phyloP scores from a whole-genome alignment of 352 stramenopile genomes.

The Pythium brachiatum region DNA sequence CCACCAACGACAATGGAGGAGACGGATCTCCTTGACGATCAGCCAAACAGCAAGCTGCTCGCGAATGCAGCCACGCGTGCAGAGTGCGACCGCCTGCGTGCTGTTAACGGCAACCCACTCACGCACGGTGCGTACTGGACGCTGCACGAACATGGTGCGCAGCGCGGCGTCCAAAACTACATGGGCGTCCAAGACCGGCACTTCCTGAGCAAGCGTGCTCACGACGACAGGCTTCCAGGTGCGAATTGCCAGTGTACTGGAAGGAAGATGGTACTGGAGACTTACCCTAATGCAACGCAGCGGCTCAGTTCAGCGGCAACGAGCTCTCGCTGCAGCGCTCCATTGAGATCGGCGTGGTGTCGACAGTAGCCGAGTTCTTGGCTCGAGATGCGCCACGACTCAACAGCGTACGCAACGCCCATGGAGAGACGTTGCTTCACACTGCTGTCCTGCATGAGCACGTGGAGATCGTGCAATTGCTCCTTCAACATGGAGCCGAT shows the following conservation, averaged over 20 bases:
- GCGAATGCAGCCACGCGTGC: slow-evolving; percentile 4
- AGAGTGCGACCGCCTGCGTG: slow-evolving; percentile 36
- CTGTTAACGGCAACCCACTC: slow-evolving; percentile 41
- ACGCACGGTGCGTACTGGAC: slow-evolving; percentile 37
- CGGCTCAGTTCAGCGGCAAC: slow-evolving; percentile 34
- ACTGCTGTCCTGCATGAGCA: slow-evolving; percentile 61
- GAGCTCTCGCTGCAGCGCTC: slow-evolving; percentile 49
- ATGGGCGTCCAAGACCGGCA: slow-evolving; percentile 40
- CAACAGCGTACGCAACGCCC: slow-evolving; percentile 32
- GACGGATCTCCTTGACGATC: neutral
- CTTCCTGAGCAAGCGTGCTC: slow-evolving; percentile 42
- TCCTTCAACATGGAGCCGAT: slow-evolving; percentile 49
- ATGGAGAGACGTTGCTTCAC: slow-evolving; percentile 67
- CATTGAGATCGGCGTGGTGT: slow-evolving; percentile 44
- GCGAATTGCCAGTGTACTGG: neutral
- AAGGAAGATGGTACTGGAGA: neutral
- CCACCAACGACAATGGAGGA: slow-evolving; percentile 12
- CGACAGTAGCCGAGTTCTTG: slow-evolving; percentile 16
- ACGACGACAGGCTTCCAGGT: slow-evolving; percentile 31
- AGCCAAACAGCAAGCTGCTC: neutral
- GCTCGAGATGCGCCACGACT: slow-evolving; percentile 1
- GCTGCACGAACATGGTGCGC: slow-evolving; percentile 20
- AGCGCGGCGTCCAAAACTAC: slow-evolving; percentile 30
- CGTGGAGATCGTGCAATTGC: slow-evolving; percentile 41
- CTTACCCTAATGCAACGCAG: too few species aligned